These are phyloP conservation scores for Bacterosira constricta DNA, from an alignment of 108 stramenopile genomes.

Conservation along the genomic window DNA sequence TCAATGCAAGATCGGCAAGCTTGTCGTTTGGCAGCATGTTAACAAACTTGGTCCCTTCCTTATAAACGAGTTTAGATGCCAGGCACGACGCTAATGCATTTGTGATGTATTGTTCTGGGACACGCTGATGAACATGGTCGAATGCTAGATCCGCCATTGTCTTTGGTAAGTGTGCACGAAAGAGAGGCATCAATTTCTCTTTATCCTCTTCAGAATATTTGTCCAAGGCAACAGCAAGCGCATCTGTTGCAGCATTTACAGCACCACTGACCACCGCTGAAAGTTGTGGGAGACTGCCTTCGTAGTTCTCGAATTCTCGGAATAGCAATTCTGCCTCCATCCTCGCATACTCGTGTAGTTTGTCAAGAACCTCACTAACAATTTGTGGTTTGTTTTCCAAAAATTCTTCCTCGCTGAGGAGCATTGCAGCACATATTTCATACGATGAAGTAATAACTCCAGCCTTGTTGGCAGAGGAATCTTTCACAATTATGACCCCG, in stretches of 20 bases:
- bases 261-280: constrained; percentile 89
- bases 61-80: constrained; percentile 95
- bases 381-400: constrained; percentile 90
- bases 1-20: constrained; percentile 70
- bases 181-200: constrained; percentile 73
- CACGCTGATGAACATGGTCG: constrained; percentile 70
- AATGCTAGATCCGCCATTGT: constrained; percentile 89
- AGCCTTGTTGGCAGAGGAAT: constrained; percentile 98
- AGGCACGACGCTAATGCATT: constrained; percentile 92
- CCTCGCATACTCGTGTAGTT: constrained; percentile 82
- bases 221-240: constrained; percentile 79
- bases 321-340: constrained; percentile 97
- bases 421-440: constrained; percentile 96
- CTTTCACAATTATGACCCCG: constrained; percentile 96
- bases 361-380: constrained; percentile 91
- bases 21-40: constrained; percentile 69
- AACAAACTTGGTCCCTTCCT: constrained; percentile 95
- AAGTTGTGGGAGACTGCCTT: constrained; percentile 75
- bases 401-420: constrained; percentile 92
- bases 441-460: constrained; percentile 97
- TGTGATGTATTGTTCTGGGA: constrained; percentile 93
- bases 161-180: constrained; percentile 89
- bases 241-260: constrained; percentile 95
- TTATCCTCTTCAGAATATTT: constrained; percentile 68
- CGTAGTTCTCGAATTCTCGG: constrained; percentile 90